Conservation (phyloP, 768 basidiomycete genomes). For the Pleurotus platypus region DNA sequence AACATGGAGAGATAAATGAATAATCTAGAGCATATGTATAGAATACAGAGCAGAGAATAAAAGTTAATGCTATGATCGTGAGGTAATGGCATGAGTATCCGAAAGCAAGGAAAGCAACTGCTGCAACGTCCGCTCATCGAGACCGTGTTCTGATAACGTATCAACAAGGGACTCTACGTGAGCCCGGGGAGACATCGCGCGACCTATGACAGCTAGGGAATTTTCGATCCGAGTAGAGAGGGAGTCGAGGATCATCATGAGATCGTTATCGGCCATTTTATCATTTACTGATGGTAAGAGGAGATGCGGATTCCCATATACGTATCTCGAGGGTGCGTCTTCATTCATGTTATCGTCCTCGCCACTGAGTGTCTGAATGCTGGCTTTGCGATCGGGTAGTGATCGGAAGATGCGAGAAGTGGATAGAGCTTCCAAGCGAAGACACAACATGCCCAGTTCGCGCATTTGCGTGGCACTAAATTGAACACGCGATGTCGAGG, state of each 20-base stretch:
- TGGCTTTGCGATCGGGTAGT: slow-evolving; percentile 39
- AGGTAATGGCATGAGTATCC: too few species aligned
- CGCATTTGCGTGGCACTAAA: slow-evolving; percentile 74
- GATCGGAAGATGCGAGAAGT: slow-evolving; percentile 57
- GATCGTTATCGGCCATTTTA: slow-evolving; percentile 66
- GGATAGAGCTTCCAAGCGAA: slow-evolving; percentile 77
- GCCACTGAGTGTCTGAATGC: slow-evolving; percentile 25
- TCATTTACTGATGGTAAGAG: slow-evolving; percentile 69
- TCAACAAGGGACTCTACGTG: slow-evolving; percentile 29
- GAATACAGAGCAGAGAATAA: too few species aligned
- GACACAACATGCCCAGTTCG: slow-evolving; percentile 66
- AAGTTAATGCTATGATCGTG: too few species aligned
- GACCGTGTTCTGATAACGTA: slow-evolving; percentile 30
- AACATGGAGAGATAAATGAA: too few species aligned
- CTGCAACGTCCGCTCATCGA: slow-evolving; percentile 48
- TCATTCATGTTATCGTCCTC: slow-evolving; percentile 15
- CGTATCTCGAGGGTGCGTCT: slow-evolving; percentile 30
- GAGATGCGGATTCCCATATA: slow-evolving; percentile 58
- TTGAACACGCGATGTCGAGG: slow-evolving; percentile 50
- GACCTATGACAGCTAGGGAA: slow-evolving; percentile 40
- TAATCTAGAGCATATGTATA: too few species aligned
- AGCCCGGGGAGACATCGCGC: slow-evolving; percentile 19
- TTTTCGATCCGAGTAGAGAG: slow-evolving; percentile 77
- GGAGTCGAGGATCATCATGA: slow-evolving; percentile 74
- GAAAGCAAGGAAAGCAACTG: slow-evolving; percentile 26